Evolutionary conservation across 768 basidiomycete genomes (phyloP).

Genomic region (Boletus insuetus): DNA sequence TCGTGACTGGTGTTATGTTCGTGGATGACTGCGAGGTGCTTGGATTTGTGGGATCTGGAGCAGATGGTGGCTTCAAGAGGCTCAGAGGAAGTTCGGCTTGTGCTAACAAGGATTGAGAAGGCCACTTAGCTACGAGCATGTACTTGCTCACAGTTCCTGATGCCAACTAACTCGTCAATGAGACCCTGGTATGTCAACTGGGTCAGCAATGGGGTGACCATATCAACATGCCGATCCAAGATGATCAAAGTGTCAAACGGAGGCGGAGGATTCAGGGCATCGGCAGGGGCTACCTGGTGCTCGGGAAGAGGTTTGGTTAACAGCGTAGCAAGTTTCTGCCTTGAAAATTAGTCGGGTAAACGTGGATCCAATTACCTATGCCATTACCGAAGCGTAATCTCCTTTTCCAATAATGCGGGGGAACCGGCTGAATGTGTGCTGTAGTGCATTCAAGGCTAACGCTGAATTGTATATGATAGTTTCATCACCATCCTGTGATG

Average conservation of each 20-base stretch:
- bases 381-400: constrained; percentile 71
- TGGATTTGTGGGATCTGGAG: constrained; percentile 37
- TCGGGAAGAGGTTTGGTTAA: constrained; percentile 59
- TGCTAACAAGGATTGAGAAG: constrained; percentile 40
- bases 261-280: constrained; percentile 46
- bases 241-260: constrained; percentile 85
- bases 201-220: constrained; percentile 93
- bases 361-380: not conserved
- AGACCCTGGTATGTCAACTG: constrained; percentile 97
- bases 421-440: constrained; percentile 83
- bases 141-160: constrained; percentile 75
- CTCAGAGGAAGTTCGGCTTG: constrained; percentile 80
- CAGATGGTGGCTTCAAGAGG: constrained; percentile 56
- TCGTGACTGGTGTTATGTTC: constrained; percentile 52
- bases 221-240: constrained; percentile 86
- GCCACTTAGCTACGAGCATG: not conserved
- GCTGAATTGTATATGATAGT: constrained; percentile 86
- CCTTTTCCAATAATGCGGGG: constrained; percentile 94
- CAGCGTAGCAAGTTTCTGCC: constrained; percentile 73
- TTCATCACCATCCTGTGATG: constrained; percentile 83
- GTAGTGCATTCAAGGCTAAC: constrained; percentile 78
- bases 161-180: constrained; percentile 86
- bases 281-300: constrained; percentile 36
- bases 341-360: constrained; percentile 10
- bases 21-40: constrained; percentile 43